Evolutionary conservation across 202 grass and related monocot species (phyloP), one percentile per base, ranked within the genome.

Genomic region (Digitaria exilis): DNA sequence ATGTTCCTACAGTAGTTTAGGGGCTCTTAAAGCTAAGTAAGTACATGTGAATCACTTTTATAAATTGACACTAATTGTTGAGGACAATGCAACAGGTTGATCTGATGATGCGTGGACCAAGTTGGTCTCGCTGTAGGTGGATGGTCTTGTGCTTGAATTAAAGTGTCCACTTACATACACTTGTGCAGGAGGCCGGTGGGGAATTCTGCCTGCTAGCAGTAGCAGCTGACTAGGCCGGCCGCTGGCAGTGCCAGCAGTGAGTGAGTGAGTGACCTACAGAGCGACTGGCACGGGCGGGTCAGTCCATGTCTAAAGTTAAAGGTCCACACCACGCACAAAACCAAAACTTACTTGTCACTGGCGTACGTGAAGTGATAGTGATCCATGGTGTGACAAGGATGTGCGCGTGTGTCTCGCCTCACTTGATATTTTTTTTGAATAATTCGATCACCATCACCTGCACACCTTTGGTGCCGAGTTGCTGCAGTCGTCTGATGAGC

Each of bases 251-350:
- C n/a, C n/a, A n/a, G n/a, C n/a, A n/a, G n/a, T n/a, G n/a, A n/a
- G n/a, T n/a, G n/a, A n/a, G n/a, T n/a, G n/a, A n/a, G n/a, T n/a
- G n/a, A n/a, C 37, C 6, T 39, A 39, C 52, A 56, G 6, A 8
- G 1, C 21, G 9, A 5, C 24, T 59, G 56, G 17, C 71, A 82
- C 73, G 63, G 4, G 49, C 75, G 45, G 67, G 48, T 78, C 80
- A 79, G 68, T 84, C 75, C 76, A 76, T 84, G 86, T 84, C 75
- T 79, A 83, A 88, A 84, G 86, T 50, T 73, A 41, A 41, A 67
- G 67, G 75, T 73, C 67, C 67, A 79, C 50, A 55, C 16, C 31
- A 59, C 35, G 35, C 35, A 37, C 18, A 14, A 56, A 56, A 73
- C 34, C 5, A 14, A 84, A 76, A 69, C 61, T 58, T 64, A 69